These are phyloP conservation scores for Sphaerulina populicola DNA, from an alignment of 2,329 filamentous ascomycete species.

Conservation along the genomic window DNA sequence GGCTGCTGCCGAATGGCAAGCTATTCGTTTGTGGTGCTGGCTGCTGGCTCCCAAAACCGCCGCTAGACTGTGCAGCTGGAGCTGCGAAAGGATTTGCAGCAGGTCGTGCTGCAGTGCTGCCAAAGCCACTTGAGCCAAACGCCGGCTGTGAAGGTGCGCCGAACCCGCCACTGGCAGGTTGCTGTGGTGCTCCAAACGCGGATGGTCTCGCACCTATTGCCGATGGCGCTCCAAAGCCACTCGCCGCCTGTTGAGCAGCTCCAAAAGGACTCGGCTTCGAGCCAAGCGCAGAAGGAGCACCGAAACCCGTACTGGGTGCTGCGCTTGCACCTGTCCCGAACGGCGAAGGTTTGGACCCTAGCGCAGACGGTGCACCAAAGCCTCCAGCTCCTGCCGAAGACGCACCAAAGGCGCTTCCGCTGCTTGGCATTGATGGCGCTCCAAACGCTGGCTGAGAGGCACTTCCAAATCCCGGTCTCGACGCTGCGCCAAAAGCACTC, in stretches of 20 bases:
- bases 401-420: not conserved
- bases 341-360: conserved; percentile 6
- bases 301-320: conserved; percentile 18
- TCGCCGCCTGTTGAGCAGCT: too few relatives aligned
- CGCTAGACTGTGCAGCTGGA: not conserved
- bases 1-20: not conserved
- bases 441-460: conserved; percentile 14
- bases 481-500: conserved; percentile 7
- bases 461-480: conserved; percentile 8
- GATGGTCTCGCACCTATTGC: conserved; percentile 15
- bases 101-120: conserved; percentile 9
- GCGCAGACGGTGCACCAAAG: conserved; percentile 27
- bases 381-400: conserved; percentile 24
- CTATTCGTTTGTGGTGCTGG: conserved; percentile 1
- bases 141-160: conserved; percentile 13
- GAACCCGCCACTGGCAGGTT: conserved; percentile 12
- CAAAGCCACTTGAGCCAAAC: conserved; percentile 16
- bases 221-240: conserved; percentile 21
- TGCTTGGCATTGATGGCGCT: conserved; percentile 8
- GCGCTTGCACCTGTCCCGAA: not conserved
- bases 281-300: conserved; percentile 32
- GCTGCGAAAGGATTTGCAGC: conserved; percentile 3
- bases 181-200: conserved; percentile 17
- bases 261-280: conserved; percentile 17
- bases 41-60: conserved; percentile 5